Base-by-base conservation (phyloP, 1,139 yeast species). In the Nakaseomyces delphensis region DNA sequence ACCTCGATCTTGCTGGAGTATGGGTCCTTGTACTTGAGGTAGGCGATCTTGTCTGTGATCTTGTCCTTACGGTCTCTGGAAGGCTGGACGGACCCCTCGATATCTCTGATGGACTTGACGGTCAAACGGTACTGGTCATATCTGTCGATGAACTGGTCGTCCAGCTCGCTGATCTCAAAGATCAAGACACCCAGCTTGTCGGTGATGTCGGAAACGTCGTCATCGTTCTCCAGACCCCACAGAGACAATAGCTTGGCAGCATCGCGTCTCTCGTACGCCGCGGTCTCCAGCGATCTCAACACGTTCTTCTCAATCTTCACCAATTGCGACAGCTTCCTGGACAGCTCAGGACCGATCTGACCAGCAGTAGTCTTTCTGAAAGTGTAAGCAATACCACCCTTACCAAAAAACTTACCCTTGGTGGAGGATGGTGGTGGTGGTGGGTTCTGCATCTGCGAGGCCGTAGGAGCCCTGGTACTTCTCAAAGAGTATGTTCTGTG, bases 171-270 rank as follows among this genome's bases (percentile, higher is more conserved):
- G 64, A 91, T 82, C 72, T 91, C 98, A 69, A 82, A 91, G 61
- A 91, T 79, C 57, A 91, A 75, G 48, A 91, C 97, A 57, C 97
- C 97, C 65, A 91, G 77, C 68, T 91, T 86, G 70, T 91, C 98
- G 54, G 98, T 91, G 55, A 91, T 89, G 65, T 91, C 98, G 48
- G 93, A 79, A 48, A 91, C 95, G 58, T 91, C 98, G 62, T 91
- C 96, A 64, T 91, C 97, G 63, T 87, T 85, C 57, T 84, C 96
- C 68, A 89, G 95, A 71, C 98, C 98, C 98, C 98, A 91, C 51
- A 83, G 67, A 48, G 95, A 83, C 65, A 91, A 77, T 72, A 87
- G 96, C 71, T 83, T 86, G 58, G 98, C 98, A 55, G 86, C 96
- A 62, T 85, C 93, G 68, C 93, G 83, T 68, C 97, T 83, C 72